phyloP scores from a whole-genome alignment of 2,329 filamentous ascomycete species.

The Ophiostoma ulmi region DNA sequence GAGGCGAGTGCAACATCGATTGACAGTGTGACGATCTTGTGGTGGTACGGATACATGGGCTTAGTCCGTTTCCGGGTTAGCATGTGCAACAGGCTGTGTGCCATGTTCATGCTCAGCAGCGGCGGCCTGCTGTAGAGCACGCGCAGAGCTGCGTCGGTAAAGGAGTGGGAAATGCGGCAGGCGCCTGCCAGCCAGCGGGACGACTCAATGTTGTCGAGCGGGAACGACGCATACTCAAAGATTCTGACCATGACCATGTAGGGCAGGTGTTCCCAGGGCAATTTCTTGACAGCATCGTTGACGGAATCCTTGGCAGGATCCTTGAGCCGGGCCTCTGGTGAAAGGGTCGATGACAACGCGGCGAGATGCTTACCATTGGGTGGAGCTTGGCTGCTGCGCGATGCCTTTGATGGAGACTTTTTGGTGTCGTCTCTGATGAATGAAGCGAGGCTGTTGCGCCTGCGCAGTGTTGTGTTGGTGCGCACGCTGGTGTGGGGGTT shows the following conservation, averaged over 20 bases:
- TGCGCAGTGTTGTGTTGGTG: background rate
- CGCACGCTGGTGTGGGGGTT: background rate
- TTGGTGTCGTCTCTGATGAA: background rate
- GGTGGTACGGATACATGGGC: slow-evolving; percentile 58
- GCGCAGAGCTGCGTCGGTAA: slow-evolving; percentile 67
- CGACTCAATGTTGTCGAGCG: slow-evolving; percentile 44
- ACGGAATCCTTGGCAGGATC: background rate
- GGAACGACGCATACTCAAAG: slow-evolving; percentile 61
- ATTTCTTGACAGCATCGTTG: slow-evolving; percentile 14
- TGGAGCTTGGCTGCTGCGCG: background rate
- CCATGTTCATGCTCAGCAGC: slow-evolving; percentile 46
- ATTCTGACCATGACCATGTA: slow-evolving; percentile 64
- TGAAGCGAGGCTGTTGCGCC: background rate
- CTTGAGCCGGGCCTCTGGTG: background rate
- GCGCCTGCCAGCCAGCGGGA: slow-evolving; percentile 61
- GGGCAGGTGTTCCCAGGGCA: slow-evolving; percentile 33
- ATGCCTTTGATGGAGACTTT: background rate
- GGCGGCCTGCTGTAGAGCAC: slow-evolving; percentile 67
- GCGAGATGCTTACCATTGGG: background rate
- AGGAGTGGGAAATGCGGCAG: slow-evolving; percentile 58
- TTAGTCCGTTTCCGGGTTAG: slow-evolving; percentile 50
- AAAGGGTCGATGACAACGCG: background rate
- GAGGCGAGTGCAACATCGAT: slow-evolving; percentile 60
- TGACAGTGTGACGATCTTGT: slow-evolving; percentile 65
- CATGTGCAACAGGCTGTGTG: slow-evolving; percentile 44